phyloP scores from a whole-genome alignment of 305 asterid genomes.

The Rubia tinctorum region DNA sequence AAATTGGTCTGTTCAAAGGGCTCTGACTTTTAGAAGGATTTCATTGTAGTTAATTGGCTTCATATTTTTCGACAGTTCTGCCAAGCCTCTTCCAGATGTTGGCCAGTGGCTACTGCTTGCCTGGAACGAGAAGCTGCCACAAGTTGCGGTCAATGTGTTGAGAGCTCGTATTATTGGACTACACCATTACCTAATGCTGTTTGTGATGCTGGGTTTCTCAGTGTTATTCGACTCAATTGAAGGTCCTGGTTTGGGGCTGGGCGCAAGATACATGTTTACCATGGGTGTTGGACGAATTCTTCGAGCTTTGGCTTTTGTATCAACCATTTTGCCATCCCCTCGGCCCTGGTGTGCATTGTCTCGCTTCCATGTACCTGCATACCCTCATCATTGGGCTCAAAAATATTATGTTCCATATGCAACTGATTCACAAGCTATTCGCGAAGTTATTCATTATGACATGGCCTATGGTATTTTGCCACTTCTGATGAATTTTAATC shows the following conservation, averaged over 20 bases:
- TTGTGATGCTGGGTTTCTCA: constrained; percentile 88
- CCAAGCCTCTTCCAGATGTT: constrained; percentile 89
- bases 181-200: constrained; percentile 95
- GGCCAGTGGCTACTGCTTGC: constrained; percentile 96
- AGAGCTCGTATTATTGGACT: constrained; percentile 85
- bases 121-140: constrained; percentile 76
- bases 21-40: constrained; percentile 7
- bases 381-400: constrained; percentile 89
- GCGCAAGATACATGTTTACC: constrained; percentile 91
- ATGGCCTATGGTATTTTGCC: constrained; percentile 57
- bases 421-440: constrained; percentile 61
- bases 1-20: background rate
- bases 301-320: constrained; percentile 75
- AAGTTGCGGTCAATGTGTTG: constrained; percentile 47
- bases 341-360: constrained; percentile 97
- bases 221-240: constrained; percentile 77
- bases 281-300: constrained; percentile 96
- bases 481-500: background rate
- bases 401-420: constrained; percentile 86
- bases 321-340: constrained; percentile 92
- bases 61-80: constrained; percentile 43
- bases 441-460: constrained; percentile 56
- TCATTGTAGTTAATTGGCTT: constrained; percentile 21
- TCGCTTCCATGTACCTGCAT: constrained; percentile 68
- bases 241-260: constrained; percentile 96